Evolutionary conservation across 345 rosid species (phyloP).

Genomic region (Salix dunnii): DNA sequence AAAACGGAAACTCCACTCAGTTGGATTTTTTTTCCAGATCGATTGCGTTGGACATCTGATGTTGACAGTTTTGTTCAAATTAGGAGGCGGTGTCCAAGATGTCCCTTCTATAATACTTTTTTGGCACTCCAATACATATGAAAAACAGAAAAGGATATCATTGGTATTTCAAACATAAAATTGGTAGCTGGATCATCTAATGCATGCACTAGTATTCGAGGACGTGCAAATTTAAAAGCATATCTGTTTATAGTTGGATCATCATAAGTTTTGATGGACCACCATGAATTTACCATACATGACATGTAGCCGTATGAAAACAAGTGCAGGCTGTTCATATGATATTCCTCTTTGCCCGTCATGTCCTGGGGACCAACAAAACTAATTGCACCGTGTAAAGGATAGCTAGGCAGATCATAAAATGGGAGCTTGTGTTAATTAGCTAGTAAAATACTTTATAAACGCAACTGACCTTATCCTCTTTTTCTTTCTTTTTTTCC

Average conservation of each 20-base stretch:
- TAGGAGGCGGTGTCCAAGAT: too few species aligned
- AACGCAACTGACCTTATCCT: too few species aligned
- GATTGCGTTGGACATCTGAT: too few species aligned
- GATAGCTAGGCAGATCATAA: neutral
- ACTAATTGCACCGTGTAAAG: neutral
- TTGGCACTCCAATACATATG: too few species aligned
- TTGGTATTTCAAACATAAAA: neutral
- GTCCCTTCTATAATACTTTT: too few species aligned
- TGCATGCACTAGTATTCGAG: neutral
- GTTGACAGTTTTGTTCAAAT: too few species aligned
- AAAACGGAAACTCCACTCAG: too few species aligned
- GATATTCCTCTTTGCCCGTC: neutral
- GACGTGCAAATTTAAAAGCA: neutral
- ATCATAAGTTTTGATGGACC: neutral
- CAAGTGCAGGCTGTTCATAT: neutral
- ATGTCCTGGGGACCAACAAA: neutral
- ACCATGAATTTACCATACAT: neutral
- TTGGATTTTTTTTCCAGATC: too few species aligned
- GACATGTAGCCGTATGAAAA: neutral
- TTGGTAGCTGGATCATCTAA: neutral
- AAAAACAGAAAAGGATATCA: neutral
- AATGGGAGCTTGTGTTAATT: neutral
- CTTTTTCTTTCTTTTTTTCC: too few species aligned
- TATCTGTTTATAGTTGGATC: neutral
- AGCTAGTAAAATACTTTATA: too few species aligned